These are phyloP conservation scores for Suhomyces coccinellae DNA, from an alignment of 1,139 yeast genomes.

Conservation along the genomic window DNA sequence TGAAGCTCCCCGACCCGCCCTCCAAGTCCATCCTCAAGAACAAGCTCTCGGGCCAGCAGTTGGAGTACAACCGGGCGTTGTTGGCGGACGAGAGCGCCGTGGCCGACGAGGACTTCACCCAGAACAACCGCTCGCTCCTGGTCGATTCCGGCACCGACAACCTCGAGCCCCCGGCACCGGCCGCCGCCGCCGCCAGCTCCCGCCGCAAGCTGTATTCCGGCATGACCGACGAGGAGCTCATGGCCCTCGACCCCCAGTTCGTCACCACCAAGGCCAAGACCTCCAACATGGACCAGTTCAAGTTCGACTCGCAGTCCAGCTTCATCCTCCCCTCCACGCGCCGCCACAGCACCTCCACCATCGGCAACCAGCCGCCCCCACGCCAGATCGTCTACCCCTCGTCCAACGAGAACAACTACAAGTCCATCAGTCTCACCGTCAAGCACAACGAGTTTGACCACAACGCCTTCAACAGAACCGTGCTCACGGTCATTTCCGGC, in stretches of 20 bases:
- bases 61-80: conserved; percentile 1
- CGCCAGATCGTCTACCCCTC: conserved; percentile 27
- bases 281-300: conserved; percentile 37
- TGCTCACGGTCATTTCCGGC: conserved; percentile 42
- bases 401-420: conserved; percentile 44
- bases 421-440: conserved; percentile 40
- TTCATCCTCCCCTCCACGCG: conserved; percentile 30
- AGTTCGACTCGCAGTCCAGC: conserved; percentile 42
- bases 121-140: conserved; percentile 14
- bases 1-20: conserved; percentile 35
- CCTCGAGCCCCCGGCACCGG: not conserved
- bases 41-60: conserved; percentile 32
- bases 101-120: conserved; percentile 16
- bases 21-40: conserved; percentile 44
- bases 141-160: conserved; percentile 13
- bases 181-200: conserved; percentile 4
- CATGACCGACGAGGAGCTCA: conserved; percentile 64
- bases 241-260: conserved; percentile 61
- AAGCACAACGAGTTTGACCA: conserved; percentile 35
- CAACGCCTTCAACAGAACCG: conserved; percentile 27
- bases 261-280: conserved; percentile 32
- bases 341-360: conserved; percentile 5
- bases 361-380: conserved; percentile 10
- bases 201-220: conserved; percentile 59
- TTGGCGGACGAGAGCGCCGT: conserved; percentile 9